Percentiles rank a stretch among this genome's conserved stretches.
Evolutionary conservation across 176 grass and related monocot genomes (phyloP).

Genomic region (Aegilops longissima): DNA sequence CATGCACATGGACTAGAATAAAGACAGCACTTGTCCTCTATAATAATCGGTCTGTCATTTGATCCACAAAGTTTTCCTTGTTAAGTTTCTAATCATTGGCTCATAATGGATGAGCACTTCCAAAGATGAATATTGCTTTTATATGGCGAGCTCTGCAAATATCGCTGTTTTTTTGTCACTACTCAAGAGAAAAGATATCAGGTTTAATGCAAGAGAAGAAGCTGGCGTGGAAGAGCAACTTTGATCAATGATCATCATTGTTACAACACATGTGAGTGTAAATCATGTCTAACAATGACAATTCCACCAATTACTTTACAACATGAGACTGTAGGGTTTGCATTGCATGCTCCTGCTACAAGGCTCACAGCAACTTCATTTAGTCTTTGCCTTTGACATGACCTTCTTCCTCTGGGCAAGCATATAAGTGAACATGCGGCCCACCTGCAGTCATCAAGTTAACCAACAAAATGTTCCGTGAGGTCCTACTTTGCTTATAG

Average conservation of each 20-base stretch:
- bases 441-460: slow-evolving; percentile 25
- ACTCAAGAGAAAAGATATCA: too few species aligned
- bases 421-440: slow-evolving; percentile 44
- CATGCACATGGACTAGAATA: too few species aligned
- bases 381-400: slow-evolving; percentile 23
- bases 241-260: neutral
- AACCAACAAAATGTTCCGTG: neutral
- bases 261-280: neutral
- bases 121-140: slow-evolving; percentile 14
- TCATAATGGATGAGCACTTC: slow-evolving; percentile 23
- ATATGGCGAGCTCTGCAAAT: too few species aligned
- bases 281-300: neutral
- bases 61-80: slow-evolving; percentile 9
- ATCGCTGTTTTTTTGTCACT: too few species aligned
- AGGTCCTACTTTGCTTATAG: neutral
- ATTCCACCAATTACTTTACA: too few species aligned
- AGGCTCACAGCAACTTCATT: neutral
- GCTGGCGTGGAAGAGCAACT: too few species aligned
- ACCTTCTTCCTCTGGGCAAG: slow-evolving; percentile 54
- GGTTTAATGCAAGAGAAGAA: too few species aligned
- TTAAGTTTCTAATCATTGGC: slow-evolving; percentile 32
- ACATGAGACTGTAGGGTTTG: too few species aligned
- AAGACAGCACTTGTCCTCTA: too few species aligned
- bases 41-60: too few species aligned
- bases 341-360: neutral